phyloP scores from a whole-genome alignment of 2,329 filamentous ascomycete genomes.

The Paraphoma sp. region DNA sequence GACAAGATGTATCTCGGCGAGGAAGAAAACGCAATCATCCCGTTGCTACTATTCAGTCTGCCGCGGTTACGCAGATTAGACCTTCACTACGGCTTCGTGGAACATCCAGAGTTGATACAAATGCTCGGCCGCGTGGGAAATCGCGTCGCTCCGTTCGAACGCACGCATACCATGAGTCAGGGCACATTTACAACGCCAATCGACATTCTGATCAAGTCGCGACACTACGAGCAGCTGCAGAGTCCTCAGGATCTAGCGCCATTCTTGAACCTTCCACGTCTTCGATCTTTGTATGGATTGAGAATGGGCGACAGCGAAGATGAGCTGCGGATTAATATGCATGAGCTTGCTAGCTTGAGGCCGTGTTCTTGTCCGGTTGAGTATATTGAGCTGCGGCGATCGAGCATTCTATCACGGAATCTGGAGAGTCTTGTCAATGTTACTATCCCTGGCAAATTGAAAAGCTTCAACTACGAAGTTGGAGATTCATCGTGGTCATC shows the following conservation, averaged over 20 bases:
- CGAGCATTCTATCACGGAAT: background rate
- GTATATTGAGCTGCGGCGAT: constrained; percentile 4
- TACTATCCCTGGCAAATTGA: constrained; percentile 11
- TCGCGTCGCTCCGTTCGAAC: background rate
- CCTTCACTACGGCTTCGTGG: background rate
- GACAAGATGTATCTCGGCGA: background rate
- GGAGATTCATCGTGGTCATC: constrained; percentile 1
- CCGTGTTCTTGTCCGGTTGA: constrained; percentile 4
- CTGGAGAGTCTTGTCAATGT: constrained; percentile 1
- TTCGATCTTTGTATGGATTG: constrained; percentile 5
- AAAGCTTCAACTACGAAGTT: constrained; percentile 14
- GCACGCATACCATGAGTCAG: background rate
- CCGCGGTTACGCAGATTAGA: background rate
- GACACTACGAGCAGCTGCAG: background rate
- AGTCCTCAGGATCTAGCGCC: background rate
- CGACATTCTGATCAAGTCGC: background rate
- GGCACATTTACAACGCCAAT: background rate
- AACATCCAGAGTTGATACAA: background rate
- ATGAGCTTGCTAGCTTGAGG: background rate
- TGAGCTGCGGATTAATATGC: background rate
- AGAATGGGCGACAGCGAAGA: constrained; percentile 1
- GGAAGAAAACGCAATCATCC: background rate
- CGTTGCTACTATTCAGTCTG: background rate
- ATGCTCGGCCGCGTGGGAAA: background rate
- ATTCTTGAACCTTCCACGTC: constrained; percentile 2